phyloP scores from a whole-genome alignment of 2,329 filamentous ascomycete species.

The Colletotrichum orbiculare region DNA sequence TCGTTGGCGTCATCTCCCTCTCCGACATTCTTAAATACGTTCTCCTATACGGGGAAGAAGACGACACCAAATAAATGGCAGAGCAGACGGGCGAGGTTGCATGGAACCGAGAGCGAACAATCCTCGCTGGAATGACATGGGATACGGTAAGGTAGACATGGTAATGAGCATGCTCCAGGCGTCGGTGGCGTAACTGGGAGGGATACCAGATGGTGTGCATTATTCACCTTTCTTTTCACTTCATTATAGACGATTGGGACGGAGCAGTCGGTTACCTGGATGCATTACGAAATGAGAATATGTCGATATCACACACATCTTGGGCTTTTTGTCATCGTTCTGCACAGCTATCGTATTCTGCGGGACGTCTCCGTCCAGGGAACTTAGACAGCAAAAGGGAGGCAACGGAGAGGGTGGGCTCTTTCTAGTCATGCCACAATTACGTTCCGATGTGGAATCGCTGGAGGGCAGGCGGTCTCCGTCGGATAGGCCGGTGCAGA shows the following conservation, averaged over 20 bases:
- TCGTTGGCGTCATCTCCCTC: slow-evolving; percentile 90
- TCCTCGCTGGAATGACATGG: slow-evolving; percentile 37
- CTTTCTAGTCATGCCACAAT: too few relatives aligned
- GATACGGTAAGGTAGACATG: slow-evolving; percentile 29
- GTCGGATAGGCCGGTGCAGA: too few relatives aligned
- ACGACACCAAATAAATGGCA: slow-evolving; percentile 43
- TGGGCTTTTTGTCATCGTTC: not conserved
- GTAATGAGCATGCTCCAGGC: slow-evolving; percentile 46
- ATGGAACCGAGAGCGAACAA: slow-evolving; percentile 36
- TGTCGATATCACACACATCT: slow-evolving; percentile 6
- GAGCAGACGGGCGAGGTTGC: slow-evolving; percentile 28
- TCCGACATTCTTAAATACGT: slow-evolving; percentile 98
- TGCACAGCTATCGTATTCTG: not conserved
- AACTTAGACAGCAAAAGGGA: too few relatives aligned
- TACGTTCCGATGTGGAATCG: too few relatives aligned
- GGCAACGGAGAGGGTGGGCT: too few relatives aligned
- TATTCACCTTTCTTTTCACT: slow-evolving; percentile 31
- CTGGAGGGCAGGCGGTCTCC: too few relatives aligned
- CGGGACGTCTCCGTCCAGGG: too few relatives aligned
- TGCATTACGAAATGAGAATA: slow-evolving; percentile 37
- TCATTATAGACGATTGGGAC: slow-evolving; percentile 32
- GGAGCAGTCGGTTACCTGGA: slow-evolving; percentile 25
- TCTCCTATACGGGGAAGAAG: slow-evolving; percentile 80
- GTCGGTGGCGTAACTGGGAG: slow-evolving; percentile 42
- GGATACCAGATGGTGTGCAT: slow-evolving; percentile 36